Base-by-base conservation (phyloP, 2,329 filamentous ascomycete genomes). In the Trichoderma koningiopsis region DNA sequence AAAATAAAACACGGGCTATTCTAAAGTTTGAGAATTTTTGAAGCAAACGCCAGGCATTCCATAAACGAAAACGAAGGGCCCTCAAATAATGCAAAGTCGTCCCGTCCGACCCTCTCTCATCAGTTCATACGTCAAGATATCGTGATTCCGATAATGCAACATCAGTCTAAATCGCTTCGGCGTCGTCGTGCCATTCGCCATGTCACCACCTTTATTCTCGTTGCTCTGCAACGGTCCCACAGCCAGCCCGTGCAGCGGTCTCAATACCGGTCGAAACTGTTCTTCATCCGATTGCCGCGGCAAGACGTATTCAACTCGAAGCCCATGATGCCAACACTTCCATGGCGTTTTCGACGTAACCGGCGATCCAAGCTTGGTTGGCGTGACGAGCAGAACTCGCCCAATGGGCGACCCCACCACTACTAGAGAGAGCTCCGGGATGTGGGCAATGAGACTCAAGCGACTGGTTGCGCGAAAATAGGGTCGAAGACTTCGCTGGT, bases 391-490 rank as follows among this genome's bases (percentile, higher is more conserved):
- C 1, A 86, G 84, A 0, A 88, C 91, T 10, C 88, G 84, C 0
- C 92, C 92, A 59, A 85, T 86, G n/a, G 89, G 85, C 13, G 89
- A 90, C 0, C 86, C 92, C 1, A 90, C 81, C 3, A 92, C 82
- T 10, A 94, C 85, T 16, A 94, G 81, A n/a, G 85, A 89, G 1
- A 96, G 81, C 73, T 92, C 89, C 0, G 90, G 90, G 1, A 94
- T 87, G 62, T 89, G 84, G 0, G 85, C 80, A 47, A 88, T 79
- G 83, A 92, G 88, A 78, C 86, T 89, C 27, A 92, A 71, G 56
- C 71, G 75, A 66, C 74, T 82, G 65, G 76, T 82, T 13, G 75
- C 76, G 35, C 78, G 72, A 61, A 81, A 81, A 43, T 76, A 73
- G 0, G 71, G 70, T 16, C 71, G 69, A 19, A 76, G 63, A 6